These are phyloP conservation scores for Ophiocordyceps camponoti-leonardi DNA, from an alignment of 2,329 filamentous ascomycete species.

Conservation along the genomic window DNA sequence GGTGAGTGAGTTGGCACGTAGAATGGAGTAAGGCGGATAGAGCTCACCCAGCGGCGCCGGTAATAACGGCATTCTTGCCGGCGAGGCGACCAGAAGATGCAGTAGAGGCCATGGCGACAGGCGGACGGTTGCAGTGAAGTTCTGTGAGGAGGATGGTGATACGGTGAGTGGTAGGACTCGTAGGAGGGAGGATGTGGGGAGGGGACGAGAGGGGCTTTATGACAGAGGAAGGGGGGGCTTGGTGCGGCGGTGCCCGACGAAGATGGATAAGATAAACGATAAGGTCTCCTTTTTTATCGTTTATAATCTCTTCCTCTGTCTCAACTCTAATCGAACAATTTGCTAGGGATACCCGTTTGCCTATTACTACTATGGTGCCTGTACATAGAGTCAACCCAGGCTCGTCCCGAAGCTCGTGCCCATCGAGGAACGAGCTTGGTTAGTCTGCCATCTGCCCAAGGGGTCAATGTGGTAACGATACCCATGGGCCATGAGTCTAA, in stretches of 20 bases:
- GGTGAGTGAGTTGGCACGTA: background rate
- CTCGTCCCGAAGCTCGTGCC: no score
- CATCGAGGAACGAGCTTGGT: no score
- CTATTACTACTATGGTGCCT: no score
- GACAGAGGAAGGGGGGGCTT: background rate
- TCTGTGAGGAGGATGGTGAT: background rate
- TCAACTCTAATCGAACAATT: no score
- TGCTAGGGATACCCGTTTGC: no score
- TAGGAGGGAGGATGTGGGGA: no score
- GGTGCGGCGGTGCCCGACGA: background rate
- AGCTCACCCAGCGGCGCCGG: conserved; percentile 71
- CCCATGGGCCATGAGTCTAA: no score
- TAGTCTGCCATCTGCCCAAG: no score
- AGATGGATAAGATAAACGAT: background rate
- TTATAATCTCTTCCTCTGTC: no score
- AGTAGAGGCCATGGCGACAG: conserved; percentile 9
- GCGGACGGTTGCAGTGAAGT: background rate
- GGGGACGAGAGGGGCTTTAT: background rate
- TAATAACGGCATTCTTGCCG: conserved; percentile 55
- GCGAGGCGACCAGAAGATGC: conserved; percentile 29
- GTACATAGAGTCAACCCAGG: no score
- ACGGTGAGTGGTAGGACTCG: background rate
- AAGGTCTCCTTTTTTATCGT: background rate
- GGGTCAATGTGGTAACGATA: no score
- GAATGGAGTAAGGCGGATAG: background rate